Evolutionary conservation across 148 eudicot species (phyloP).

Genomic region (Camellia granthamiana): DNA sequence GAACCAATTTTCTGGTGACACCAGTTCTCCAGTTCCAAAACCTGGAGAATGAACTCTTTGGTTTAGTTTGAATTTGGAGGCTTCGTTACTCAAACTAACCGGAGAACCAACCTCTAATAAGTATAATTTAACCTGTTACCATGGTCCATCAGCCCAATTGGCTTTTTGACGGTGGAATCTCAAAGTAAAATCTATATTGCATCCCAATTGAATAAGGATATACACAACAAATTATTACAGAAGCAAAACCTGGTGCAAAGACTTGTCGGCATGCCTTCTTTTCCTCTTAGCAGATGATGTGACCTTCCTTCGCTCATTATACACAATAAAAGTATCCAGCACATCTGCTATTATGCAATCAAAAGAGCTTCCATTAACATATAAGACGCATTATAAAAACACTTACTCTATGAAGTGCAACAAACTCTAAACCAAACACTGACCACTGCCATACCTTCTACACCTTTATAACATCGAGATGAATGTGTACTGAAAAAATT

Average conservation of each 20-base stretch:
- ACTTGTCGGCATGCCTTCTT: slow-evolving; percentile 59
- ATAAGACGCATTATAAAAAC: background rate
- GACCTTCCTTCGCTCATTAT: slow-evolving; percentile 87
- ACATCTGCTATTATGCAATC: slow-evolving; percentile 42
- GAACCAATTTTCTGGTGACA: background rate
- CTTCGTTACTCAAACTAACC: background rate
- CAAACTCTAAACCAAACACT: slow-evolving; percentile 4
- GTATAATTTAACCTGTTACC: background rate
- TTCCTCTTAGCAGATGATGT: slow-evolving; percentile 98
- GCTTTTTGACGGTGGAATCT: slow-evolving; percentile 7
- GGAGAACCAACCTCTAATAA: background rate
- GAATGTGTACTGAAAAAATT: slow-evolving; percentile 56
- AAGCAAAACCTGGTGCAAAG: slow-evolving; percentile 71
- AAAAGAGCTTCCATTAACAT: slow-evolving; percentile 12
- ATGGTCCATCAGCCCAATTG: background rate
- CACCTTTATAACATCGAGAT: slow-evolving; percentile 57
- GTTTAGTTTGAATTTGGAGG: background rate
- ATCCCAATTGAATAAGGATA: slow-evolving; percentile 3
- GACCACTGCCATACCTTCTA: slow-evolving; percentile 50
- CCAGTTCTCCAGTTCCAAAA: background rate
- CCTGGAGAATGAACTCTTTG: background rate
- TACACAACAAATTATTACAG: background rate
- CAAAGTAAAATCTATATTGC: slow-evolving; percentile 1
- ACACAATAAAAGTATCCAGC: slow-evolving; percentile 86
- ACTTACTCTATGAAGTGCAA: background rate